Percentiles rank a stretch among this genome's conserved stretches.
These are phyloP conservation scores for Leishmania turanica DNA, from an alignment of 208 protist species.

Conservation along the genomic window DNA sequence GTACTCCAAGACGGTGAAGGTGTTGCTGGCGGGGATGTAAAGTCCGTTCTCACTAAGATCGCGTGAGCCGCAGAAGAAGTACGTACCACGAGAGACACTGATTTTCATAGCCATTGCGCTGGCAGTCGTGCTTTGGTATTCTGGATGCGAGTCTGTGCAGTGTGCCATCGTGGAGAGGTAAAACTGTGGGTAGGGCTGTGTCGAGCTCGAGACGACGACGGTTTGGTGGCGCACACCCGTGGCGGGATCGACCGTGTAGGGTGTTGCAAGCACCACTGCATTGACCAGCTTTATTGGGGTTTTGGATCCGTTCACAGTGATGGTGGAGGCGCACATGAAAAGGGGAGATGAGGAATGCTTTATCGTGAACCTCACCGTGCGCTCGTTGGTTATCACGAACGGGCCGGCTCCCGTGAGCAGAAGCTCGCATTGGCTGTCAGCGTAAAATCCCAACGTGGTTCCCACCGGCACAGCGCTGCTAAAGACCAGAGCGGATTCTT, in stretches of 20 bases:
- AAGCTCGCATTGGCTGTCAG: background rate
- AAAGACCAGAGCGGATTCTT: background rate
- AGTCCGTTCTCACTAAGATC: background rate
- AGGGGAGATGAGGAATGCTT: background rate
- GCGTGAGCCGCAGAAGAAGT: conserved; percentile 7
- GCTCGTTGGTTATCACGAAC: background rate
- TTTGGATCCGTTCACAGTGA: background rate
- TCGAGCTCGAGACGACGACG: background rate
- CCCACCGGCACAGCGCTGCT: conserved; percentile 1
- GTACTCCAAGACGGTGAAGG: conserved; percentile 8
- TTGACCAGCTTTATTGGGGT: background rate
- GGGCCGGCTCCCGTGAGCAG: background rate
- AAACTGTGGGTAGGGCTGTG: background rate
- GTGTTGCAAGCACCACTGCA: background rate
- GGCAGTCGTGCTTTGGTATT: background rate
- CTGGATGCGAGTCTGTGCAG: background rate
- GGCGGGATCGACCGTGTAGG: conserved; percentile 1
- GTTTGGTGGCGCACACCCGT: conserved; percentile 10
- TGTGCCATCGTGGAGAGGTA: background rate
- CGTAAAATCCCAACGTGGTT: background rate
- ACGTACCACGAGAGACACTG: background rate
- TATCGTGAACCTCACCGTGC: background rate
- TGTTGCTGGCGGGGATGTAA: conserved; percentile 5
- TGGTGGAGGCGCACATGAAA: background rate
- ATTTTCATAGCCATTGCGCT: background rate